Conservation (phyloP, 306 rosid genomes). For the Aeschynomene evenia region DNA sequence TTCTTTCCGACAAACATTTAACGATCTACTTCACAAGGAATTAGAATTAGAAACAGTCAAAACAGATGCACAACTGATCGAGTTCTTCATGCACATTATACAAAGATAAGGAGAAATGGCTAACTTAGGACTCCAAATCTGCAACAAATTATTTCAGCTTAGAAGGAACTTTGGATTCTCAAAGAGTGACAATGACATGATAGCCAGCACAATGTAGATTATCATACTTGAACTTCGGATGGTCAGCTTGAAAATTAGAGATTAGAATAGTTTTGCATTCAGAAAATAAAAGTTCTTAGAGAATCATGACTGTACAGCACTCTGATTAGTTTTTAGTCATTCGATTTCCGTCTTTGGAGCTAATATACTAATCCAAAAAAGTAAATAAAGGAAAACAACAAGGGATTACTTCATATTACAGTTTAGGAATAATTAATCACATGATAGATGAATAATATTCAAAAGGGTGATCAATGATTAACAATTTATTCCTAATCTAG, state of each 20-base stretch:
- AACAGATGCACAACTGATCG: too few relatives aligned
- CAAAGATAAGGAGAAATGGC: too few relatives aligned
- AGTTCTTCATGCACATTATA: too few relatives aligned
- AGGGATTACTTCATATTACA: neutral
- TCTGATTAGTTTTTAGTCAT: neutral
- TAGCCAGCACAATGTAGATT: neutral
- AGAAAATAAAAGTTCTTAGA: neutral
- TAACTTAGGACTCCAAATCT: too few relatives aligned
- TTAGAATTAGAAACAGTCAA: too few relatives aligned
- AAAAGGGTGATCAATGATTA: neutral
- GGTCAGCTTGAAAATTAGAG: neutral
- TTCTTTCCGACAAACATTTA: neutral
- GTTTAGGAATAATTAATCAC: neutral
- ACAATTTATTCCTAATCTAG: neutral
- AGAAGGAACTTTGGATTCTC: too few relatives aligned
- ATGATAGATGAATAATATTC: neutral
- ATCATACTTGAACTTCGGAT: neutral
- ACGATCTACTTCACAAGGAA: too few relatives aligned
- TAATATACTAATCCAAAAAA: neutral
- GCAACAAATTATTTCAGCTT: too few relatives aligned
- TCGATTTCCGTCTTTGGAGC: neutral
- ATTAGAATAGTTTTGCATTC: neutral
- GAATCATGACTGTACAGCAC: neutral
- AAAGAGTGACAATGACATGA: too few relatives aligned
- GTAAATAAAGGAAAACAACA: too few relatives aligned